Base-by-base conservation (phyloP, 2,329 filamentous ascomycete genomes). In the Penicillium brasilianum region DNA sequence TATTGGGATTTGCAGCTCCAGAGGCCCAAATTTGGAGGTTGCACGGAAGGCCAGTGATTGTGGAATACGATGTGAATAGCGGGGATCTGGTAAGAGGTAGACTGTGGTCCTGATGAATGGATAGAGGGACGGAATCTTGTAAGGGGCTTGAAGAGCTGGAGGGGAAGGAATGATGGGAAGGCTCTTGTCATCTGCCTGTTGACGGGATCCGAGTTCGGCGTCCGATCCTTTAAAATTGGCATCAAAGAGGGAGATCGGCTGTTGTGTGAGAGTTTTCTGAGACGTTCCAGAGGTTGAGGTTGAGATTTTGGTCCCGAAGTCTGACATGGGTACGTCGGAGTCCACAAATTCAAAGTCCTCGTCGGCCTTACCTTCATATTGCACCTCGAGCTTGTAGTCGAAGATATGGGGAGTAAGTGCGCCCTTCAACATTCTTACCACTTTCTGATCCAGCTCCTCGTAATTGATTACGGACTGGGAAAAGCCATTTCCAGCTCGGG, bases 361-460 rank as follows among this genome's bases (percentile, higher is more conserved):
- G 9, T 76, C 72, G 9, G 66, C 62, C 8, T 66, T 62, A 9
- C 64, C 30, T n/a, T 70, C 70, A 66, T 90, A 91, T 57, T 86
- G 84, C 62, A 91, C 76, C 68, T 89, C 86, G 1, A 92, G 76
- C 0, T 79, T 82, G 69, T 88, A 90, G 69, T 91, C 84, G 16
- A 77, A 82, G 48, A 90, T 80, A 63, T 91, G 88, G 0, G 88
- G 88, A 1, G 84, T 86, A 20, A 92, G 74, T 0, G 88, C 86
- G 0, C 85, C 89, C 70, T 90, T 91, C 59, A 93, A 79, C 90
- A 93, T 92, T 2, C 90, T 84, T 2, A 92, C 82, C 0, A 92
- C 83, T 71, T 90, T 90, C 64, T 78, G 84, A 67, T 90, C 86
- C 75, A 91, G 85, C 69, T 88, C 86, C 71, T 92, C 90, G 1